phyloP scores from a whole-genome alignment of 176 grass and related monocot genomes.

The Paspalum notatum region DNA sequence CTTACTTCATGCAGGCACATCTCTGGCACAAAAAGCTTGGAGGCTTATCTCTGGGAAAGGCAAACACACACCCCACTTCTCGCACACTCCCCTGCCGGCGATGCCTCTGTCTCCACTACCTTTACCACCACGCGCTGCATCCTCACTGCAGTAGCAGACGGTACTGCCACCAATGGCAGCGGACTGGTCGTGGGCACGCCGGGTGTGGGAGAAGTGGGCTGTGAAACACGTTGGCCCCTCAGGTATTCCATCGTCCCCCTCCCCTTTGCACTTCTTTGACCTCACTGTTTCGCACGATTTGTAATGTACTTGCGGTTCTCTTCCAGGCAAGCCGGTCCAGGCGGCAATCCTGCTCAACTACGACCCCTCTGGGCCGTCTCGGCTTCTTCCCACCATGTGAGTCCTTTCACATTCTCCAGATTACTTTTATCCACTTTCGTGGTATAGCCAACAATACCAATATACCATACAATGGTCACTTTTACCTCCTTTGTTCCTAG shows the following conservation, averaged over 20 bases:
- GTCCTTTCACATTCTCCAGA: background rate
- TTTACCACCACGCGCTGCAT: background rate
- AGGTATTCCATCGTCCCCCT: slow-evolving; percentile 27
- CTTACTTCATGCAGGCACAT: no score
- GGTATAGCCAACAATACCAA: background rate
- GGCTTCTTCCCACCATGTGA: slow-evolving; percentile 80
- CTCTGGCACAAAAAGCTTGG: no score
- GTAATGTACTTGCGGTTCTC: background rate
- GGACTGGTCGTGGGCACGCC: slow-evolving; percentile 69
- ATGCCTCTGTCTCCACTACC: background rate
- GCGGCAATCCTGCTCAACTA: slow-evolving; percentile 80
- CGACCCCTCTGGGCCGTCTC: slow-evolving; percentile 62
- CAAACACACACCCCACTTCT: background rate
- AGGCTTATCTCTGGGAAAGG: no score
- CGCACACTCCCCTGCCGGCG: background rate
- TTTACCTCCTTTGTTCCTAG: background rate
- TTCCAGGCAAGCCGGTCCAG: slow-evolving; percentile 69
- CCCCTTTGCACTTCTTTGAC: background rate
- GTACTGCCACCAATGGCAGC: slow-evolving; percentile 44
- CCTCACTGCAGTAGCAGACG: background rate
- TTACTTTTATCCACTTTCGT: background rate
- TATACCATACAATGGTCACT: no score
- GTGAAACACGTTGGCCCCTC: slow-evolving; percentile 60
- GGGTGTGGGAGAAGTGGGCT: slow-evolving; percentile 86
- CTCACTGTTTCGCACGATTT: background rate